Evolutionary conservation across 2,329 filamentous ascomycete genomes (phyloP), one percentile per base, ranked within the genome.

Genomic region (Talaromyces albobiverticillius): DNA sequence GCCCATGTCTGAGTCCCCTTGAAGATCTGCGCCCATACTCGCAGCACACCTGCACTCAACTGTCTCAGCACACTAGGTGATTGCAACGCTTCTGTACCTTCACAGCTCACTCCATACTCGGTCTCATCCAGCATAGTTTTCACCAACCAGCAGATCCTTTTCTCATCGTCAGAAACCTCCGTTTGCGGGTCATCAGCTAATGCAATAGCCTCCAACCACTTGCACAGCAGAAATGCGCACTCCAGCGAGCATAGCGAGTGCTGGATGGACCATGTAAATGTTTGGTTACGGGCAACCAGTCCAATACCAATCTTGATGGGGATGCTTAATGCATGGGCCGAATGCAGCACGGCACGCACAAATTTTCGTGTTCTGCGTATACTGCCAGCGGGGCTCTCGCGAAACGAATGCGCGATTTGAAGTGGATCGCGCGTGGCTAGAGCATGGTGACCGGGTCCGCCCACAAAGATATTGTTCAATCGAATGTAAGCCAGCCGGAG

Each of bases 311-410:
- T 71, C 16, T 53, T 53, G 5, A 65, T 56, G 2, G 64, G 64
- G n/a, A 86, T 83, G 3, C 84, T 85, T 26, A 88, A 70, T 0
- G 85, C 84, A 63, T 87, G 85, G 26, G 86, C 82, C 1, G 83
- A 84, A 63, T 88, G 85, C 26, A 86, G 76, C 1, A 87, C 81
- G 1, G 85, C 85, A 47, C 83, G 74, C 32, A 82, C 81, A 18
- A 87, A 76, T 42, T 81, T 80, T 8, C 78, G 70, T 34, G 79
- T 83, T 36, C 85, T 78, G 14, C 80, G 74, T 20, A 86, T 1
- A 22, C 31, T 45, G n/a, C 38, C 40, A 38, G 34, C 42, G 23
- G 82, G 81, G 20, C 80, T 80, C 46, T 81, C 77, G 52, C 77
- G 78, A 61, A 87, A 79, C 1, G 82, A 79, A 46, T 79, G 78